A percentile compares a stretch with the other conserved stretches of the same genome.
Conservation (phyloP, 2,329 filamentous ascomycete genomes). For the Intubia oerlemansii region DNA sequence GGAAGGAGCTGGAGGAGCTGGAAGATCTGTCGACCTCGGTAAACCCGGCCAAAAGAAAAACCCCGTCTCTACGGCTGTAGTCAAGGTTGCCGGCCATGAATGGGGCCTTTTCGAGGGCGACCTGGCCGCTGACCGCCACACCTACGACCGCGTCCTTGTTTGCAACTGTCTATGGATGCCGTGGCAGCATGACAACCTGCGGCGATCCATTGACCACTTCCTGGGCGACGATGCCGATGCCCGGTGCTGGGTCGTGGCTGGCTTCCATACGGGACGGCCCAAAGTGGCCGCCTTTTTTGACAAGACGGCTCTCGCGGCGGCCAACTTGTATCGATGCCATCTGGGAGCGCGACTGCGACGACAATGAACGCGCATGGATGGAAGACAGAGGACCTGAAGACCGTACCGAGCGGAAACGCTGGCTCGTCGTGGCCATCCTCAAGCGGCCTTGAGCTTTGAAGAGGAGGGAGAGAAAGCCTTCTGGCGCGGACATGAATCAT, state of each 20-base stretch:
- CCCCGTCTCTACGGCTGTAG: constrained; percentile 2
- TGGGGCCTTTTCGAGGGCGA: constrained; percentile 33
- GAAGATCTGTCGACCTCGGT: too few relatives aligned
- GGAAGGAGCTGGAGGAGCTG: not conserved
- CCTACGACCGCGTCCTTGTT: constrained; percentile 42
- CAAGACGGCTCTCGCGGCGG: constrained; percentile 19
- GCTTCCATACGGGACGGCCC: constrained; percentile 48
- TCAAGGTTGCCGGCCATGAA: constrained; percentile 34
- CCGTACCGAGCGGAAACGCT: constrained; percentile 40
- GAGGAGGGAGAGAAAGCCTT: too few relatives aligned
- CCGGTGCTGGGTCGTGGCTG: constrained; percentile 40
- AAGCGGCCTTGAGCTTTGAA: too few relatives aligned
- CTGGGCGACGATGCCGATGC: constrained; percentile 15
- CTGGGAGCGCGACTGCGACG: constrained; percentile 48
- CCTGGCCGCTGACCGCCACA: constrained; percentile 11
- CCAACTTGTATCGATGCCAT: constrained; percentile 38
- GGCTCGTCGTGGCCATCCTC: constrained; percentile 41
- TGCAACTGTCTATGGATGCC: constrained; percentile 62
- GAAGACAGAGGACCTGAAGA: constrained; percentile 40
- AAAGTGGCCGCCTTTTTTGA: constrained; percentile 47
- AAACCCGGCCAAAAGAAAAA: not conserved
- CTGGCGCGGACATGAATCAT: too few relatives aligned
- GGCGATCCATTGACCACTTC: constrained; percentile 40
- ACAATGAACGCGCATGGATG: constrained; percentile 37
- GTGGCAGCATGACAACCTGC: constrained; percentile 46